Conservation (phyloP, 2,329 filamentous ascomycete genomes). For the Mycosphaerella arachidis region DNA sequence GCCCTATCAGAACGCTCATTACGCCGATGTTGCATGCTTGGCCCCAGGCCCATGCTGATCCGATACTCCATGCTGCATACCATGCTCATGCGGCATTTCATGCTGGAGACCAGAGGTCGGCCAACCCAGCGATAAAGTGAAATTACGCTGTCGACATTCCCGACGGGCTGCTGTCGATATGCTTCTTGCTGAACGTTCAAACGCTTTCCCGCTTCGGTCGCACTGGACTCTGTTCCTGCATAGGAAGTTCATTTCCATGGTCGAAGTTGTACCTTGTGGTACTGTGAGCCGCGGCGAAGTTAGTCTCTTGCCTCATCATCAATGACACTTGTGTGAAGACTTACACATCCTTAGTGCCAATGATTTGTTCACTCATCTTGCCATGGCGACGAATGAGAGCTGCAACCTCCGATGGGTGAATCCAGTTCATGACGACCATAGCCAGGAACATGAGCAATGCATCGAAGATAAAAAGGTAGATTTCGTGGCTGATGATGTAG, state of each 20-base stretch:
- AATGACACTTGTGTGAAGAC: background rate
- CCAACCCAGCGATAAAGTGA: too few relatives aligned
- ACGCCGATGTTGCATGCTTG: too few relatives aligned
- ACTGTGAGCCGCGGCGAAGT: background rate
- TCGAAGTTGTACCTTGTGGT: background rate
- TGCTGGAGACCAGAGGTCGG: background rate
- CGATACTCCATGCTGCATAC: background rate
- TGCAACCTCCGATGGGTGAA: slow-evolving; percentile 15
- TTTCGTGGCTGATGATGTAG: slow-evolving; percentile 38
- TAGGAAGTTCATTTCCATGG: background rate
- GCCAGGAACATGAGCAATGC: slow-evolving; percentile 14
- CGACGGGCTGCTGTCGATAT: too few relatives aligned
- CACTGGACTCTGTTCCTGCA: too few relatives aligned
- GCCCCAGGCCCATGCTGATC: too few relatives aligned
- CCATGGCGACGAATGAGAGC: slow-evolving; percentile 14
- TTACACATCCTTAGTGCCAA: slow-evolving; percentile 10
- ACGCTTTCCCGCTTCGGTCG: too few relatives aligned
- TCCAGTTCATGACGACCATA: slow-evolving; percentile 13
- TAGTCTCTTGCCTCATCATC: background rate
- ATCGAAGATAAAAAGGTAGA: slow-evolving; percentile 24
- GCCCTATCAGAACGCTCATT: too few relatives aligned
- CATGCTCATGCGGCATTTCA: background rate
- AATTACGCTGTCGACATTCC: too few relatives aligned
- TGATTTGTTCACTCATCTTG: slow-evolving; percentile 9
- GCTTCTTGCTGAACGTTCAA: too few relatives aligned